phyloP scores from a whole-genome alignment of 495 filamentous ascomycete species.

The Talaromyces adpressus region DNA sequence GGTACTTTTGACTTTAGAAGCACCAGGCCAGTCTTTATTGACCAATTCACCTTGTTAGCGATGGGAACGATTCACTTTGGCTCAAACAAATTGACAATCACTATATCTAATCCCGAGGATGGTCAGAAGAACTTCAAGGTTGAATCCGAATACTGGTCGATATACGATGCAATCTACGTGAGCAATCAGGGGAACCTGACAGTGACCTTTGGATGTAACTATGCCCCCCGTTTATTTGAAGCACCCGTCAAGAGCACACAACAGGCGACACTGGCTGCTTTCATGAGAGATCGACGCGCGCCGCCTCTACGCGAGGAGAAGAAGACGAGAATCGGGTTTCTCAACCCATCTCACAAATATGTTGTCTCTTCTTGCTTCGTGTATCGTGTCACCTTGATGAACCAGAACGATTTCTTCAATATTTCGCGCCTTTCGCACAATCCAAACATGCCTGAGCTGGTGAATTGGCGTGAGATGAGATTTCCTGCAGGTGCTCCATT shows the following conservation, averaged over 20 bases:
- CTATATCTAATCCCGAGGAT: background rate
- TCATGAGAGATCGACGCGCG: background rate
- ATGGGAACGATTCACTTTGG: slow-evolving; percentile 6
- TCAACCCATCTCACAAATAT: slow-evolving; percentile 1
- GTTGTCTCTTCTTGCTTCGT: slow-evolving; percentile 8
- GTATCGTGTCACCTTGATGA: slow-evolving; percentile 7
- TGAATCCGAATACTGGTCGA: slow-evolving; percentile 7
- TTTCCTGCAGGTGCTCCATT: background rate
- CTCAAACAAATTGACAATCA: slow-evolving; percentile 4
- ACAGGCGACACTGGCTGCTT: background rate
- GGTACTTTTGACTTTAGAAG: slow-evolving; percentile 5
- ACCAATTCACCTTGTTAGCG: background rate
- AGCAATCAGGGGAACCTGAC: background rate
- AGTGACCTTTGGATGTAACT: slow-evolving; percentile 2
- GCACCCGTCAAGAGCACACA: background rate
- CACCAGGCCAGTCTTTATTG: slow-evolving; percentile 5
- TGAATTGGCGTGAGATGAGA: background rate
- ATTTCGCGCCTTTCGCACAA: slow-evolving; percentile 5
- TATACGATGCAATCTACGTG: slow-evolving; percentile 7
- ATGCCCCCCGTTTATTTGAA: slow-evolving; percentile 7
- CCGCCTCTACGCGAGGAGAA: background rate
- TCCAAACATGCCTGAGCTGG: slow-evolving; percentile 3
- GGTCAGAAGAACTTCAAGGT: background rate
- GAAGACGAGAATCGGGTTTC: slow-evolving; percentile 6
- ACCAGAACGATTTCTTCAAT: background rate